These are phyloP conservation scores for Areca catechu DNA, from an alignment of 176 grass and related monocot species.

Conservation along the genomic window DNA sequence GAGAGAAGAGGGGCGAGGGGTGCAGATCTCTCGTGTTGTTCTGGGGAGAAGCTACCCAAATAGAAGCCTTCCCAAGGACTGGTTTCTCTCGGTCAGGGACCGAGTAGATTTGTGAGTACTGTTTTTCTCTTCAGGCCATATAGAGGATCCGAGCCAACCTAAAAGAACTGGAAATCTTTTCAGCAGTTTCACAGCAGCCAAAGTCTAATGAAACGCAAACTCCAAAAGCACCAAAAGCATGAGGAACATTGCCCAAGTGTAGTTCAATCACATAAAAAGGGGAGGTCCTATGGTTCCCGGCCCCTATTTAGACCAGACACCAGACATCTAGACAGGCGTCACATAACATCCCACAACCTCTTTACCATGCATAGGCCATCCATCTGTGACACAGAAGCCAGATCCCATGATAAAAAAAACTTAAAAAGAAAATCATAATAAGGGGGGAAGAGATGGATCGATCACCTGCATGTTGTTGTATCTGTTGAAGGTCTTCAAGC, in stretches of 20 bases:
- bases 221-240: constrained; percentile 57
- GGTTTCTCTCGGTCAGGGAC: constrained; percentile 7
- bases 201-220: constrained; percentile 25
- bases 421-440: not conserved
- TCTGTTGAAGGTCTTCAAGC: constrained; percentile 95
- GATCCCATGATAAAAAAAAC: constrained; percentile 12
- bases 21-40: constrained; percentile 11
- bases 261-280: constrained; percentile 98
- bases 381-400: not conserved
- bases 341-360: no score
- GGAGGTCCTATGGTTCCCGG: constrained; percentile 31
- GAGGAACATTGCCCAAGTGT: constrained; percentile 47
- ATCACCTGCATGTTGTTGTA: constrained; percentile 99
- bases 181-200: constrained; percentile 18
- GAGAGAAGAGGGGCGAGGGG: not conserved
- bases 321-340: no score
- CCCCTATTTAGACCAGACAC: constrained; percentile 28
- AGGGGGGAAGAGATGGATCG: constrained; percentile 8
- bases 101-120: not conserved
- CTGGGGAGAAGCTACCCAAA: constrained; percentile 2
- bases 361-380: no score
- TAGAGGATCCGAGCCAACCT: no score
- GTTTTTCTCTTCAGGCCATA: not conserved
- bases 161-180: constrained; percentile 19
- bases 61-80: not conserved